Base-by-base conservation (phyloP, 176 grass and related monocot genomes). In the Calamus simplicifolius region DNA sequence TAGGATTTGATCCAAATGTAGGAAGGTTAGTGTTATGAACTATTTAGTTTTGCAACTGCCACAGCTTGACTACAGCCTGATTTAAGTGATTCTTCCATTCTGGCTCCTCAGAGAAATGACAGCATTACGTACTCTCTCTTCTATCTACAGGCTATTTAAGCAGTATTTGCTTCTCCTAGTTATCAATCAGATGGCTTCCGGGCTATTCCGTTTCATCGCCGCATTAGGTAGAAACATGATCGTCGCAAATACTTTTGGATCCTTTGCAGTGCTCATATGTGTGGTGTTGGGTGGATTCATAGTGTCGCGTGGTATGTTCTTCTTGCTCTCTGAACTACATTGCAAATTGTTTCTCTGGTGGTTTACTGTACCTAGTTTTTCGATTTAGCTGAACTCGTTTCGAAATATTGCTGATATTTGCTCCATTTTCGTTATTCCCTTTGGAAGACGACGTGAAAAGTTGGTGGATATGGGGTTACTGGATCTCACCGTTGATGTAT, bases 391-490 rank as follows among this genome's bases (percentile, higher is more conserved):
- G 6, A 10, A 38, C 6, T 10, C 6, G 31, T 43, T 43, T 43
- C 35, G 12, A 12, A 43, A 7, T 1, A 8, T 35, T 43, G 7
- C 8, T 43, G 7, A 12, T 43, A 43, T 43, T 43, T 43, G 12
- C 3, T 43, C 35, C 8, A 43, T 43, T 43, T 43, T 43, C 35
- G 2, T 43, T 43, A 10, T 43, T 43, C 12, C 4, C 29, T 58
- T 16, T 49, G 51, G 67, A 51, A 95, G 89, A 85, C 14, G 66
- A 89, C 57, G 79, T 95, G 43, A 95, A 95, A 38, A 82, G 84
- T 70, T 89, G 85, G 78, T 89, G 81, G 89, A 95, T 89, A 52
- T 90, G 87, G 81, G 81, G 78, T 25, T 90, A 85, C 29, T 90
- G 82, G 82, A 73, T 73, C 63, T 90, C 87, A 50, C 87, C 87